A percentile compares a stretch with the other conserved stretches of the same genome.
Evolutionary conservation across 192 early-diverging fungal species (phyloP).

Genomic region (Paraglomus brasilianum): DNA sequence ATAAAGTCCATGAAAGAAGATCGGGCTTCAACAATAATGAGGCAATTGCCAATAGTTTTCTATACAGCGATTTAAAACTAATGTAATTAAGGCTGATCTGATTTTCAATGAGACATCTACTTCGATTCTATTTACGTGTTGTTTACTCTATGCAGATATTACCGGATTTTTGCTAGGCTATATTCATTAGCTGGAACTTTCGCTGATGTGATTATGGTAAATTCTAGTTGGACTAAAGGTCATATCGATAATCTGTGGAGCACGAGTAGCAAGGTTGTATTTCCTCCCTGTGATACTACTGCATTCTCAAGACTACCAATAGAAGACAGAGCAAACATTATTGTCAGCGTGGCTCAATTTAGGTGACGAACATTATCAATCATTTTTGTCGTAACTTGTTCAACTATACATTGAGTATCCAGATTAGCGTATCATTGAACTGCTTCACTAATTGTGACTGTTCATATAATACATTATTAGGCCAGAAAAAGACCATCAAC

Average conservation of each 20-base stretch:
- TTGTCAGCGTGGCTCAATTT: conserved; percentile 95
- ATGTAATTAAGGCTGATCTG: conserved; percentile 33
- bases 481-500: conserved; percentile 89
- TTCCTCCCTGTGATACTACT: conserved; percentile 91
- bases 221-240: conserved; percentile 92
- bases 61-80: conserved; percentile 63
- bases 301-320: conserved; percentile 60
- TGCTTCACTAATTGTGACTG: neutral
- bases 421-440: neutral
- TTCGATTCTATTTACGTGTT: neutral
- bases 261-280: conserved; percentile 70
- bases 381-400: conserved; percentile 1
- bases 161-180: conserved; percentile 67
- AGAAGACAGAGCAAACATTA: conserved; percentile 48
- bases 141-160: conserved; percentile 60
- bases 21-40: conserved; percentile 65
- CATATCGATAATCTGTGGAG: conserved; percentile 89
- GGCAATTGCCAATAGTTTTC: conserved; percentile 50
- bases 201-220: conserved; percentile 85
- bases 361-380: conserved; percentile 37
- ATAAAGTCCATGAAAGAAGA: conserved; percentile 61
- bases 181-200: conserved; percentile 81
- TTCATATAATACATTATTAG: conserved; percentile 38
- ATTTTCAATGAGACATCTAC: neutral
- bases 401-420: conserved; percentile 4